Evolutionary conservation across 805 yeast genomes (phyloP).

Genomic region (Cyberlindnera maritima): DNA sequence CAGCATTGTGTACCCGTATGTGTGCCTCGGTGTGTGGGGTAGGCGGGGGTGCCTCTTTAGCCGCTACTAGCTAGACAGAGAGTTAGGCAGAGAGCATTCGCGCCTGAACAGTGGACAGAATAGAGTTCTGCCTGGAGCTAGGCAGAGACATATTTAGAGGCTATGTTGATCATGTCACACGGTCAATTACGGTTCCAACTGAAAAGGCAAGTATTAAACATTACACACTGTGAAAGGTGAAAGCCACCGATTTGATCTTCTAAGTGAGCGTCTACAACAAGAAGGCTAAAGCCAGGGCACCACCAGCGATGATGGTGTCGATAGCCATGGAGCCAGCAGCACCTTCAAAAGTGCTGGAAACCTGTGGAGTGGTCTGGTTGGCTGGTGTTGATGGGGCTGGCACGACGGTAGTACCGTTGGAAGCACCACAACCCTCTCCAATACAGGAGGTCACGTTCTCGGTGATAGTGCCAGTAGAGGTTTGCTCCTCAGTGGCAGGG

Average conservation of each 20-base stretch:
- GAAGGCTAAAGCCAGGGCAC: background rate
- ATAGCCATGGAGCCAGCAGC: background rate
- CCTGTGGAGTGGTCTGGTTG: background rate
- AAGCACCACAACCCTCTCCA: slow-evolving; percentile 1
- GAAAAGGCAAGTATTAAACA: too few species aligned
- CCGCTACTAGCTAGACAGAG: too few species aligned
- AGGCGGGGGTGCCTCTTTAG: too few species aligned
- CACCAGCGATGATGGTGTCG: background rate
- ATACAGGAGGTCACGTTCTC: slow-evolving; percentile 1
- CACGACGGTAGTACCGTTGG: background rate
- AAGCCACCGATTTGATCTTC: background rate
- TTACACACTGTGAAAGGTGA: too few species aligned
- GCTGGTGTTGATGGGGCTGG: background rate
- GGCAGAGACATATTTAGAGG: too few species aligned
- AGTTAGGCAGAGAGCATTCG: background rate
- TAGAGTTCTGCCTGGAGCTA: background rate
- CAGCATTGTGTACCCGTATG: too few species aligned
- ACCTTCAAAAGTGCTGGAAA: background rate
- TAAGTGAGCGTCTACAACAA: background rate
- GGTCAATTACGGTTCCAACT: too few species aligned
- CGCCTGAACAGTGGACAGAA: too few species aligned
- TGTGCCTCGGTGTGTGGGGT: too few species aligned
- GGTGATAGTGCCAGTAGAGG: background rate
- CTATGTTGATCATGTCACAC: too few species aligned
- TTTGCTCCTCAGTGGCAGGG: background rate